Evolutionary conservation across 768 basidiomycete genomes (phyloP).

Genomic region (Boletus vermiculosoides): DNA sequence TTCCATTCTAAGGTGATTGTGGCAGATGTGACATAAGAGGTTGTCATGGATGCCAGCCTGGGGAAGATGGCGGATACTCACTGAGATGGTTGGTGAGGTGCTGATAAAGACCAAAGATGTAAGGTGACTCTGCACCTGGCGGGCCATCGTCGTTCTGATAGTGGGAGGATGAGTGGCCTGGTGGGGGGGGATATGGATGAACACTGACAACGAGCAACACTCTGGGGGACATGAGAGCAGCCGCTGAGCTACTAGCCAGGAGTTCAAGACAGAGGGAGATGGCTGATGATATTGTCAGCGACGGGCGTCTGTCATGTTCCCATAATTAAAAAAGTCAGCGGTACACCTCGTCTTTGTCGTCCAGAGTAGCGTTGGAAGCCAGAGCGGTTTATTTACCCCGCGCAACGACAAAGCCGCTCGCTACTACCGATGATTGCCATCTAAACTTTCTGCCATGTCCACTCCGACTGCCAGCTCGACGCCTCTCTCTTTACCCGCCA

Average conservation of each 20-base stretch:
- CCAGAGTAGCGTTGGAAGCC: slow-evolving; percentile 2
- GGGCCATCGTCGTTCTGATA: slow-evolving; percentile 83
- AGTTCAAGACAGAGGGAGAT: background rate
- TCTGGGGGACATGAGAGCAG: slow-evolving; percentile 21
- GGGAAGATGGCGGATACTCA: slow-evolving; percentile 29
- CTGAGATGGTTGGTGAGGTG: slow-evolving; percentile 60
- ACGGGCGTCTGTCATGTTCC: slow-evolving; percentile 19
- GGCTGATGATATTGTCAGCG: background rate
- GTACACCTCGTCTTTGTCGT: slow-evolving; percentile 7
- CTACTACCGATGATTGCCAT: slow-evolving; percentile 12
- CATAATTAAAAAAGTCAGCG: slow-evolving; percentile 19
- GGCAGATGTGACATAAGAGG: slow-evolving; percentile 7
- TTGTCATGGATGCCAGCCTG: slow-evolving; percentile 2
- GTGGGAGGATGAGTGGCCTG: background rate
- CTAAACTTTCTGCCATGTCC: slow-evolving; percentile 22
- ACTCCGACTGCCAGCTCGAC: slow-evolving; percentile 14
- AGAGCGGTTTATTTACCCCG: background rate
- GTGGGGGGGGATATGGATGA: background rate
- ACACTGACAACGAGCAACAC: slow-evolving; percentile 46
- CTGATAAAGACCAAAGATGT: slow-evolving; percentile 67
- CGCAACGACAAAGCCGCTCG: slow-evolving; percentile 8
- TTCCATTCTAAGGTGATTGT: slow-evolving; percentile 57
- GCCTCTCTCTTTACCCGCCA: slow-evolving; percentile 32
- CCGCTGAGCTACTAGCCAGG: background rate
- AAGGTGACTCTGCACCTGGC: slow-evolving; percentile 70